Percentiles rank a stretch among this genome's conserved stretches.
Conservation (phyloP, 805 yeast genomes). For the Sugiyamaella americana region DNA sequence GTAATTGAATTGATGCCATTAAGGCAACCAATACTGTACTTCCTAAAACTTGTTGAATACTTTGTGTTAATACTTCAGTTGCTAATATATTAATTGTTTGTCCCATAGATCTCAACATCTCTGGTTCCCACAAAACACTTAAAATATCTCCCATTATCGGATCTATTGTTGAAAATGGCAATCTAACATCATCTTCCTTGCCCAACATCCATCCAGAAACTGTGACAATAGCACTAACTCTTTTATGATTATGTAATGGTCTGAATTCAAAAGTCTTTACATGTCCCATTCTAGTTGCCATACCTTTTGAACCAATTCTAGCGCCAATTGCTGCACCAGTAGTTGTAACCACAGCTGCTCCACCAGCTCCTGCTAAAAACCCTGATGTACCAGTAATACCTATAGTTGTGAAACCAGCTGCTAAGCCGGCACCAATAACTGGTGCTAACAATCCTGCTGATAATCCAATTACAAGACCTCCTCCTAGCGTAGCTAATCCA, state of each 20-base stretch:
- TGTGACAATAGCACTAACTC: conserved; percentile 81
- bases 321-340: conserved; percentile 92
- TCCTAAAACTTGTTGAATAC: conserved; percentile 92
- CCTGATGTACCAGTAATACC: conserved; percentile 93
- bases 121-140: conserved; percentile 96
- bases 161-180: conserved; percentile 94
- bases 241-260: conserved; percentile 84
- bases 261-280: conserved; percentile 91
- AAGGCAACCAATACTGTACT: conserved; percentile 82
- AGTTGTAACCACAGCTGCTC: conserved; percentile 88
- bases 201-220: conserved; percentile 98
- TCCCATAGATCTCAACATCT: conserved; percentile 91
- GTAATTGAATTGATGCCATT: conserved; percentile 89
- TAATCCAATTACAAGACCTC: conserved; percentile 86
- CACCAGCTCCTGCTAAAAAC: conserved; percentile 93
- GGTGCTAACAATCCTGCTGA: conserved; percentile 97
- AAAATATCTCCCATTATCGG: conserved; percentile 97
- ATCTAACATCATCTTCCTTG: conserved; percentile 87
- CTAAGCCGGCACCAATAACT: conserved; percentile 96
- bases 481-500: conserved; percentile 94
- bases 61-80: conserved; percentile 84
- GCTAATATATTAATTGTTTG: conserved; percentile 93
- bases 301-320: conserved; percentile 77
- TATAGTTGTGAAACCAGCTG: conserved; percentile 92
- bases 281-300: conserved; percentile 80